Evolutionary conservation across 306 rosid species (phyloP), one percentile per base, ranked within the genome.

Genomic region (Prunus davidiana): DNA sequence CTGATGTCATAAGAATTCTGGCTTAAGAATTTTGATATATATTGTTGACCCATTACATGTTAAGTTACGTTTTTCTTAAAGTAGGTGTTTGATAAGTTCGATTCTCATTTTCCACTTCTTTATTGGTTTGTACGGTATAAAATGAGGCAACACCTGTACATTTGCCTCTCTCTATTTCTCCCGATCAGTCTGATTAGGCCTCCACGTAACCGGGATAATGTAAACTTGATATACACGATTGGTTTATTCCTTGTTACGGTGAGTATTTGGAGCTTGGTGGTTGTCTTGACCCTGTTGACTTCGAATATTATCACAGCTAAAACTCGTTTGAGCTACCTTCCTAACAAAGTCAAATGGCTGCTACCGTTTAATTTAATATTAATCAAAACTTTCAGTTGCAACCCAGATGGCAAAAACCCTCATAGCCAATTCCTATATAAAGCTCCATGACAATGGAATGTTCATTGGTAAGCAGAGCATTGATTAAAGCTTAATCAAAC

Each of bases 351-450:
- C 69, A 66, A 73, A 49, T 63, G 50, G 20, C 8, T 18, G 45
- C 45, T n/a, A 27, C 45, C 5, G 10, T 27, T 69, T 52, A 0
- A 12, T 69, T 49, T 11, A 51, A 16, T 50, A 54, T 8, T 52
- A 24, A 20, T 62, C 45, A 27, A 71, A 72, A 24, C 2, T 38
- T 19, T 72, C 49, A 54, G 41, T 69, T 72, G 56, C 43, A 55
- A 68, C 55, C 11, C 19, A 27, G 16, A 63, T 8, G 60, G 5
- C 38, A 6, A 25, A 14, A 57, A 60, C 8, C 12, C 12, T 43
- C 47, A 46, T 6, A 52, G n/a, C 51, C 28, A 56, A 73, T 66
- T 46, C 8, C 54, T 79, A 73, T 73, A 73, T 22, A 73, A 65
- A 55, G 45, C 54, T 72, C 51, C 52, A 67, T 10, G 19, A 20